phyloP scores from a whole-genome alignment of 2,329 filamentous ascomycete genomes.

The Onygena corvina region DNA sequence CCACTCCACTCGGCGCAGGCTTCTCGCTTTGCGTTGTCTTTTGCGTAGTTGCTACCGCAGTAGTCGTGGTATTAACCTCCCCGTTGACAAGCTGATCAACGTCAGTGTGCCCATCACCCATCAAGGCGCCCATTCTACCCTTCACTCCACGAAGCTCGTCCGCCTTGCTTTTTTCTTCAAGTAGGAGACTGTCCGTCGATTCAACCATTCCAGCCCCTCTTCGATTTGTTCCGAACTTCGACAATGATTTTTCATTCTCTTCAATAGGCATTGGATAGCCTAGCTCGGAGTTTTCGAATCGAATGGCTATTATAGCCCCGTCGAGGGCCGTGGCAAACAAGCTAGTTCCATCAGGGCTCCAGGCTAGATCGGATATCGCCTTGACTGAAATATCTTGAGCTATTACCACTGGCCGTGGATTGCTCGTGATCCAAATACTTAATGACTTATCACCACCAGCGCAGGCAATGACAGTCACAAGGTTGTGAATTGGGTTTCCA shows the following conservation, averaged over 20 bases:
- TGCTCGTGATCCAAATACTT: slow-evolving; percentile 96
- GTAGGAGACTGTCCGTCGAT: slow-evolving; percentile 71
- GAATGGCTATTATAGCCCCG: slow-evolving; percentile 68
- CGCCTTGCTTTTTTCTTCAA: slow-evolving; percentile 86
- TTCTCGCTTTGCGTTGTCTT: slow-evolving; percentile 26
- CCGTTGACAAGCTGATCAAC: slow-evolving; percentile 44
- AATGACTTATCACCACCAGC: slow-evolving; percentile 93
- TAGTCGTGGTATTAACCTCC: slow-evolving; percentile 23
- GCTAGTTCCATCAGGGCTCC: slow-evolving; percentile 82
- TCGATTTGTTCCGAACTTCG: slow-evolving; percentile 80
- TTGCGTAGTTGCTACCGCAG: slow-evolving; percentile 17
- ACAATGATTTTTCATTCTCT: slow-evolving; percentile 84
- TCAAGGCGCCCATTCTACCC: slow-evolving; percentile 93
- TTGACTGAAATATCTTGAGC: slow-evolving; percentile 80
- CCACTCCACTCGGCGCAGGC: slow-evolving; percentile 27
- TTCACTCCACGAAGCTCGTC: slow-evolving; percentile 82
- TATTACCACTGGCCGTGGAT: slow-evolving; percentile 78
- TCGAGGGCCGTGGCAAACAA: slow-evolving; percentile 81
- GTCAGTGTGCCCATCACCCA: slow-evolving; percentile 63
- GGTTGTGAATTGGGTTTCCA: slow-evolving; percentile 33
- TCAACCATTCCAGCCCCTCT: slow-evolving; percentile 85
- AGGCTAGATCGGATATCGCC: slow-evolving; percentile 85
- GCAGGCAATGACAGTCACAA: slow-evolving; percentile 89
- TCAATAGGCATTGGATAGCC: slow-evolving; percentile 76
- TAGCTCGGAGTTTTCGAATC: slow-evolving; percentile 76